Conservation (phyloP, 257 asterid species). For the Thymus mandschuricus region DNA sequence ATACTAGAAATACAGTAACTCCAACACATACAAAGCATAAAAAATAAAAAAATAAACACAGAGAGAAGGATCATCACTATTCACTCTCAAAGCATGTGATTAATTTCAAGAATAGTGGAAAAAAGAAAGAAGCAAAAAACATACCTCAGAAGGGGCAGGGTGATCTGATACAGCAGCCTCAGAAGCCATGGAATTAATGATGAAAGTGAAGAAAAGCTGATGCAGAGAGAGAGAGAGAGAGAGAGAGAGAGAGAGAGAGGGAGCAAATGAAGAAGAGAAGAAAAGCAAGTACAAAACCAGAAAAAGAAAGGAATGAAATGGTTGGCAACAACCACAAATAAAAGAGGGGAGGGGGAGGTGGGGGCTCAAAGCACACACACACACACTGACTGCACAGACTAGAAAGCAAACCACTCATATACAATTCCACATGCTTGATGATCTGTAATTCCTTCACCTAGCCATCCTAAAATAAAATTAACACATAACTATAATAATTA, state of each 20-base stretch:
- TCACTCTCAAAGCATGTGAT: neutral
- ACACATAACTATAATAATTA: too few relatives aligned
- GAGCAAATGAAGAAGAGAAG: constrained; percentile 20
- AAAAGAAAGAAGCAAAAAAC: neutral
- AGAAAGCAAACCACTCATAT: constrained; percentile 45
- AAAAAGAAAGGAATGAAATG: constrained; percentile 62
- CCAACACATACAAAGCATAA: constrained; percentile 12
- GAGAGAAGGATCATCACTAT: neutral
- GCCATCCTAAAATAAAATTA: constrained; percentile 14
- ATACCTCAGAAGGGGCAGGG: constrained; percentile 52
- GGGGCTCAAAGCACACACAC: constrained; percentile 37
- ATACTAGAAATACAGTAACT: neutral
- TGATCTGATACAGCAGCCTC: constrained; percentile 63
- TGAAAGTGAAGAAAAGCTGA: neutral
- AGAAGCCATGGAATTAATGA: constrained; percentile 62
- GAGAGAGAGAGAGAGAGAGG: neutral
- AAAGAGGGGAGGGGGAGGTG: neutral
- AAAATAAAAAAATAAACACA: neutral
- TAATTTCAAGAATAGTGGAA: neutral
- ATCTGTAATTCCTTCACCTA: constrained; percentile 56
- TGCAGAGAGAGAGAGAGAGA: neutral
- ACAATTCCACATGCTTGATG: constrained; percentile 61
- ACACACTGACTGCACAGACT: neutral
- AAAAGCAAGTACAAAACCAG: constrained; percentile 37
- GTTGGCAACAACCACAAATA: constrained; percentile 61